Base-by-base conservation (phyloP, 2,329 filamentous ascomycete genomes). In the Ilyonectria destructans region DNA sequence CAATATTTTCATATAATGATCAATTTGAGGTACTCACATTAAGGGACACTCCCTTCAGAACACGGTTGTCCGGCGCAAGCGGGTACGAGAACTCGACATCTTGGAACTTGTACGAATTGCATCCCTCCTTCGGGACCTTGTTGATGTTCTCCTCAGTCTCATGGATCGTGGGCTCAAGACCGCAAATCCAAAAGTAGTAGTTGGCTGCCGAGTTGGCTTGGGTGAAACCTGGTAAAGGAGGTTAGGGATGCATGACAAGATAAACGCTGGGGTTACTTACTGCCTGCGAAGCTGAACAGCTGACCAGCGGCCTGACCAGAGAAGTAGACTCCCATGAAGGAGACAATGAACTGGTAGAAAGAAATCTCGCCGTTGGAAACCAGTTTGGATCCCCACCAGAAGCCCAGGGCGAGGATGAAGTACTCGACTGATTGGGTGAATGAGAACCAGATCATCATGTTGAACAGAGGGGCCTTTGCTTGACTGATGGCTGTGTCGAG, bases 311-410 rank as follows among this genome's bases (percentile, higher is more conserved):
- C 79, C 76, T 84, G 81, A 0, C 78, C 82, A 0, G 79, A 79
- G 65, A 82, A 86, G 43, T 86, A 82, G 3, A 87, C 81, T 3
- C 81, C 82, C 78, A 87, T 83, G 65, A 87, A 87, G 2, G 85
- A 80, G 31, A 88, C 81, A 62, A 87, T 77, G 67, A 82, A 82
- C 62, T 80, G 77, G 62, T 88, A 87, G 71, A 88, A 87, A 5
- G 83, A 86, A 65, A 88, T 81, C 69, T 85, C 88, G 0, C 78
- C 76, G 78, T 75, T 65, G 0, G 75, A 77, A 4, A 82, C 69
- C 1, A 83, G 72, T 7, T 76, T 75, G 17, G 77, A 80, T 13
- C 81, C 81, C 60, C 80, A 82, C 69, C 81, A 83, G 62, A 83
- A 83, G 0, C 81, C 81, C 2, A 83, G 70, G 0, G 80, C 81